These are phyloP conservation scores for Saposhnikovia divaricata DNA, from an alignment of 129 eudicot genomes.

Conservation along the genomic window DNA sequence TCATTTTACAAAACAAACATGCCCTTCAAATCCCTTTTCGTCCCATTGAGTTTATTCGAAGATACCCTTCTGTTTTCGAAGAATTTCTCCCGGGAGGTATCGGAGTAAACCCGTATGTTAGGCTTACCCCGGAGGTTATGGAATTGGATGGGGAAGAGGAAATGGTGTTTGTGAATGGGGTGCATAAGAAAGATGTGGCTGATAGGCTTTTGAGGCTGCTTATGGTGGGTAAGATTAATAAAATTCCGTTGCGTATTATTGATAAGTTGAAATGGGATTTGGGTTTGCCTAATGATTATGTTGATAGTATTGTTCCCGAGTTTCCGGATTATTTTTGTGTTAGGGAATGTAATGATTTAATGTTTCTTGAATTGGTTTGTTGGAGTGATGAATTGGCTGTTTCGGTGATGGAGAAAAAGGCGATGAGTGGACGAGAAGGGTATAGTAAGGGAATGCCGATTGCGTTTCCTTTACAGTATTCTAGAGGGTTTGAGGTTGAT, in stretches of 20 bases:
- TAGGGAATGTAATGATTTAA: conserved; percentile 15
- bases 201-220: conserved; percentile 60
- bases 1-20: conserved; percentile 36
- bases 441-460: conserved; percentile 25
- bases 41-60: conserved; percentile 78
- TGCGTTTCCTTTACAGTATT: conserved; percentile 46
- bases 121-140: conserved; percentile 43
- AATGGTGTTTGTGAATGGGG: conserved; percentile 29
- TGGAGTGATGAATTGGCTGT: conserved; percentile 72
- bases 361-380: conserved; percentile 63
- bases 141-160: conserved; percentile 48
- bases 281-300: conserved; percentile 65
- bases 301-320: conserved; percentile 42
- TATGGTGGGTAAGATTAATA: conserved; percentile 52
- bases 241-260: conserved; percentile 45
- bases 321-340: conserved; percentile 81
- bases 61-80: conserved; percentile 63
- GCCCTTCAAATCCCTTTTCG: conserved; percentile 53
- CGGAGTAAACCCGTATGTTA: conserved; percentile 55
- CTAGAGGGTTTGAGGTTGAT: conserved; percentile 69
- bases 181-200: conserved; percentile 43
- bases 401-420: conserved; percentile 49
- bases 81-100: conserved; percentile 60
- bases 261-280: conserved; percentile 76
- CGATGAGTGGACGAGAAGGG: conserved; percentile 16